Evolutionary conservation across 2,329 filamentous ascomycete species (phyloP), one percentile per base, ranked within the genome.

Genomic region (Malbranchea cinnamomea): DNA sequence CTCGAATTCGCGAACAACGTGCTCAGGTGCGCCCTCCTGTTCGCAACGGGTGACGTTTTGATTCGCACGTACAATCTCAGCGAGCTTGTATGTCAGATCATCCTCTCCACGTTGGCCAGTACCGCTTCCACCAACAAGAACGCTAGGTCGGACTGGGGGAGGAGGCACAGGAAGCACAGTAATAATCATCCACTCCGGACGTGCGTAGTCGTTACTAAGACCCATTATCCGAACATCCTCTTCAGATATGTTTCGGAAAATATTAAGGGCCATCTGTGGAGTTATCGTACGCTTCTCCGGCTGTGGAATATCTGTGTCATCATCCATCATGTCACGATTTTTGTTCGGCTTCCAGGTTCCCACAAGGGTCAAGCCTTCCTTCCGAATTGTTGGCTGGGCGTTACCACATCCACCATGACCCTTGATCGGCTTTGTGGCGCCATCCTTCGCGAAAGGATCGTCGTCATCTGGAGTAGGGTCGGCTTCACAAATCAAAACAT

Each of bases 71-170:
- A 99, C 89, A 47, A 99, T 94, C 57, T 99, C 89, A 47, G 85
- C 85, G 18, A 99, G 67, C 61, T 99, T 99, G 70, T 94, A 98
- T 0, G 89, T 99, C 68, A 99, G 70, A 66, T 99, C 91, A 54
- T 99, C 89, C 59, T 99, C 89, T 51, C 89, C 89, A 39, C 89
- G 79, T 65, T 87, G 76, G 39, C 89, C 89, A 41, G 82, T 81
- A 31, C 82, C 80, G 24, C 83, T 92, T 30, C 89, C 85, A 49
- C 95, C 91, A 62, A 95, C 87, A 13, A 87, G 91, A 45, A 98
- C 92, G 67, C 84, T 94, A 4, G 89, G 89, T 32, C 89, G 79
- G 21, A 99, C 91, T 3, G 89, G 85, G 27, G 89, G 89, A 2
- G 89, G 89, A 1, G 89, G 89, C 0, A 98, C 91, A 4, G 89